Percentiles rank a stretch among this genome's conserved stretches.
Evolutionary conservation across 2,329 filamentous ascomycete genomes (phyloP).

Genomic region (Septoria petroselini): DNA sequence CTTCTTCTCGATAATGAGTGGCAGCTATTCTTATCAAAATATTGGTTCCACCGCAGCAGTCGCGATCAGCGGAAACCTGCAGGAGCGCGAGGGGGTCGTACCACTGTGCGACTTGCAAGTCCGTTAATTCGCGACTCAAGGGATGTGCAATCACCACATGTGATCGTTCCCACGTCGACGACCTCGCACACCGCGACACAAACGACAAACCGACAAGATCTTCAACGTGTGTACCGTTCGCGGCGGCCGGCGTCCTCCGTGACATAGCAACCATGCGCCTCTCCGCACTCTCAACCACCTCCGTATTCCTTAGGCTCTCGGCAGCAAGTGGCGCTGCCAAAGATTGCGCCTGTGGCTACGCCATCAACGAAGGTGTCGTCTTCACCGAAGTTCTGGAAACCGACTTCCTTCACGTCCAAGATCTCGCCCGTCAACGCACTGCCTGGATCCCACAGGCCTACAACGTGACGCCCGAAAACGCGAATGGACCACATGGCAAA

Average conservation of each 20-base stretch:
- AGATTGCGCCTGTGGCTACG: slow-evolving; percentile 72
- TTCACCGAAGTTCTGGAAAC: slow-evolving; percentile 71
- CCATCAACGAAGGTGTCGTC: slow-evolving; percentile 50
- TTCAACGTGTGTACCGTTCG: neutral
- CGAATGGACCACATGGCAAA: slow-evolving; percentile 65
- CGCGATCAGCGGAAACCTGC: slow-evolving; percentile 13
- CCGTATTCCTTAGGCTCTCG: neutral
- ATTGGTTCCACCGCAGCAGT: slow-evolving; percentile 16
- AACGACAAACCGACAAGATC: neutral
- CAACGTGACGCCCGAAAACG: slow-evolving; percentile 57
- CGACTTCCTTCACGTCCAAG: slow-evolving; percentile 61
- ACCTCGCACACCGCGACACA: neutral
- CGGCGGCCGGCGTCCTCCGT: neutral
- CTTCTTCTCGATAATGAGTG: neutral
- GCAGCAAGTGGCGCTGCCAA: slow-evolving; percentile 25
- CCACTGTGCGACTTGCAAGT: neutral
- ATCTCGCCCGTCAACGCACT: slow-evolving; percentile 33
- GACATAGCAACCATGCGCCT: neutral
- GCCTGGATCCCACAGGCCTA: slow-evolving; percentile 68
- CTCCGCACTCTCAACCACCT: neutral
- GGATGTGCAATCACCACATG: neutral
- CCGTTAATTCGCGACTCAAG: neutral
- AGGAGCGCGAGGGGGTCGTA: neutral
- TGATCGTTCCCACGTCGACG: no score
- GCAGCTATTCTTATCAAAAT: slow-evolving; percentile 14